Conservation (phyloP, 1,139 yeast species). For the Debaryomyces singareniensis region DNA sequence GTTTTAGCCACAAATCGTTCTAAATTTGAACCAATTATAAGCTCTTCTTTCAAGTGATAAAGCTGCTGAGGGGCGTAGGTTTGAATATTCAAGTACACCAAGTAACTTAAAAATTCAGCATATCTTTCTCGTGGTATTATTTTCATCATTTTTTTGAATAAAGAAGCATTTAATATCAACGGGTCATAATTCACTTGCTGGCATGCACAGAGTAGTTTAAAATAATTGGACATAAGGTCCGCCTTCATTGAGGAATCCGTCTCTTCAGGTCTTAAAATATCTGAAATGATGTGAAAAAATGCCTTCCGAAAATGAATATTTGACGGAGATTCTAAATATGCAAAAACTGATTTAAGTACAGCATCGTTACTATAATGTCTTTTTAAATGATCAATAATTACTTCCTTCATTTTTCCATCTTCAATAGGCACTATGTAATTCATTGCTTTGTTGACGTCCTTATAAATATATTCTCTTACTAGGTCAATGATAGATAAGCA, state of each 20-base stretch:
- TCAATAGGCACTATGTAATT: slow-evolving; percentile 13
- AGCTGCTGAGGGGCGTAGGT: slow-evolving; percentile 13
- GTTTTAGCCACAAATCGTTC: slow-evolving; percentile 32
- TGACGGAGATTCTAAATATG: slow-evolving; percentile 19
- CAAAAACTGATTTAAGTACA: slow-evolving; percentile 24
- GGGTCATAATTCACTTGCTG: slow-evolving; percentile 19
- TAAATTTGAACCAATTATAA: slow-evolving; percentile 23
- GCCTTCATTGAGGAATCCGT: no score
- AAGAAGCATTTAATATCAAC: slow-evolving; percentile 13
- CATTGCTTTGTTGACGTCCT: slow-evolving; percentile 19
- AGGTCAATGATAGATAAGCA: slow-evolving; percentile 25
- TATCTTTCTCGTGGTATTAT: slow-evolving; percentile 15
- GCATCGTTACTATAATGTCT: slow-evolving; percentile 12
- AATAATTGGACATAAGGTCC: slow-evolving; percentile 18
- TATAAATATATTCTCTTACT: slow-evolving; percentile 21
- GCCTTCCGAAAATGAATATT: slow-evolving; percentile 10
- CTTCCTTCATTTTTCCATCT: slow-evolving; percentile 11
- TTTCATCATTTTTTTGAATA: slow-evolving; percentile 16
- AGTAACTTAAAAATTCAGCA: slow-evolving; percentile 23
- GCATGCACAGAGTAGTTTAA: slow-evolving; percentile 16
- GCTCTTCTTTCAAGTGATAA: slow-evolving; percentile 16
- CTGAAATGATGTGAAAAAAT: slow-evolving; percentile 14
- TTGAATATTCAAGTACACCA: slow-evolving; percentile 29
- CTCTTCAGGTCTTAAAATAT: slow-evolving; percentile 9
- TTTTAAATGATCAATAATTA: slow-evolving; percentile 10